phyloP scores from a whole-genome alignment of 352 stramenopile species.

The Pythium grandisporangium region DNA sequence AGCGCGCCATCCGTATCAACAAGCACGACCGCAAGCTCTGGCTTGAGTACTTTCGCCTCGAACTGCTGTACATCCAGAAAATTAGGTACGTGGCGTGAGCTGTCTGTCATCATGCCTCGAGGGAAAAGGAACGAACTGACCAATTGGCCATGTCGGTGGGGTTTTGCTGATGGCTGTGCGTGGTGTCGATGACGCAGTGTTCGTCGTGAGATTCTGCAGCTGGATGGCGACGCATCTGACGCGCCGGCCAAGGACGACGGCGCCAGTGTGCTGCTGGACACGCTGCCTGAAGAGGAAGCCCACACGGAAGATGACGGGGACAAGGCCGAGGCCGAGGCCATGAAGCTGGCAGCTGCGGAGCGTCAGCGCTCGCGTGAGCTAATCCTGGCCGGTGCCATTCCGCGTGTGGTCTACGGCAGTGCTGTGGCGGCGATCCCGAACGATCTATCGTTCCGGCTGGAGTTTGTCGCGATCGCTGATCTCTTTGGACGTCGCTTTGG shows the following conservation, averaged over 20 bases:
- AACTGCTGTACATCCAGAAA: slow-evolving; percentile 89
- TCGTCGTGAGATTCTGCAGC: slow-evolving; percentile 66
- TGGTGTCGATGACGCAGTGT: no score
- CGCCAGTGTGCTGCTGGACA: slow-evolving; percentile 40
- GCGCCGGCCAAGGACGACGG: slow-evolving; percentile 10
- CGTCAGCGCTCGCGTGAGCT: slow-evolving; percentile 56
- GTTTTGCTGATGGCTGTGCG: no score
- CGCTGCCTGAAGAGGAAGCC: slow-evolving; percentile 26
- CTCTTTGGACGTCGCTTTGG: slow-evolving; percentile 55
- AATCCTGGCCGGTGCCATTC: slow-evolving; percentile 76
- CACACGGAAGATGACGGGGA: slow-evolving; percentile 18
- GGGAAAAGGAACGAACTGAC: no score
- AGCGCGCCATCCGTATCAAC: slow-evolving; percentile 90
- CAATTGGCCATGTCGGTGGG: no score
- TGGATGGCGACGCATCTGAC: slow-evolving; percentile 27
- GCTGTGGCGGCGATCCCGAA: slow-evolving; percentile 47
- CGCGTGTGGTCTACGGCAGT: slow-evolving; percentile 76
- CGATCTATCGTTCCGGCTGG: slow-evolving; percentile 59
- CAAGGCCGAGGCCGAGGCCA: slow-evolving; percentile 8
- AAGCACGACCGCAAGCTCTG: slow-evolving; percentile 71
- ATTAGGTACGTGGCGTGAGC: no score
- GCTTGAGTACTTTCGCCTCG: slow-evolving; percentile 88
- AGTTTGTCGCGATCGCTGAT: slow-evolving; percentile 72
- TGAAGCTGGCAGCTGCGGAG: slow-evolving; percentile 10
- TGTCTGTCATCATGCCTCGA: no score